phyloP scores from a whole-genome alignment of 306 rosid genomes.

The Cucurbita argyrosperma region DNA sequence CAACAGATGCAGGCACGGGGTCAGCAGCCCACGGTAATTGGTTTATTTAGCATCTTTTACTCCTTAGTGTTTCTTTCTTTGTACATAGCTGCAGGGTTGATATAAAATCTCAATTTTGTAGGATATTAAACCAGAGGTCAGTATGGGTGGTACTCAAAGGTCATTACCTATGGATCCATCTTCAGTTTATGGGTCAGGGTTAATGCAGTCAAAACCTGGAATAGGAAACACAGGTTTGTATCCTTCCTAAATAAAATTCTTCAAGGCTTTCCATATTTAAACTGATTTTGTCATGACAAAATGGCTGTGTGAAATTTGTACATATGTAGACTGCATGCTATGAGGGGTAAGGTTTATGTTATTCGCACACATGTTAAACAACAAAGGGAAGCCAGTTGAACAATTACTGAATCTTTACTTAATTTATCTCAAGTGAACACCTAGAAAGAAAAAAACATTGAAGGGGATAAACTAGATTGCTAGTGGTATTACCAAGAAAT shows the following conservation, averaged over 20 bases:
- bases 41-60: constrained; percentile 2
- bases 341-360: neutral
- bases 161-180: constrained; percentile 76
- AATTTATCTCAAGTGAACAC: neutral
- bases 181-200: constrained; percentile 68
- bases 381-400: neutral
- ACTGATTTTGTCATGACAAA: neutral
- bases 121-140: constrained; percentile 65
- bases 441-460: neutral
- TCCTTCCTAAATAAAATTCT: neutral
- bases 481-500: neutral
- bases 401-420: neutral
- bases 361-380: neutral
- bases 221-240: constrained; percentile 54
- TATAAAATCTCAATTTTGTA: constrained; percentile 8
- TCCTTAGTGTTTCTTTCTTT: constrained; percentile 5
- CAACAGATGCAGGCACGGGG: constrained; percentile 81
- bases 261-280: neutral
- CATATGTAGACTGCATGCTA: neutral
- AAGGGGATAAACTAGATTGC: neutral
- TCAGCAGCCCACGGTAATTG: constrained; percentile 49
- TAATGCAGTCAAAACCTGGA: constrained; percentile 77
- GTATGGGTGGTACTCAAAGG: constrained; percentile 57
- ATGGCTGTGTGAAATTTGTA: neutral
- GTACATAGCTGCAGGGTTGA: constrained; percentile 5